phyloP scores from a whole-genome alignment of 2,329 filamentous ascomycete genomes.

The Penicillium polonicum region DNA sequence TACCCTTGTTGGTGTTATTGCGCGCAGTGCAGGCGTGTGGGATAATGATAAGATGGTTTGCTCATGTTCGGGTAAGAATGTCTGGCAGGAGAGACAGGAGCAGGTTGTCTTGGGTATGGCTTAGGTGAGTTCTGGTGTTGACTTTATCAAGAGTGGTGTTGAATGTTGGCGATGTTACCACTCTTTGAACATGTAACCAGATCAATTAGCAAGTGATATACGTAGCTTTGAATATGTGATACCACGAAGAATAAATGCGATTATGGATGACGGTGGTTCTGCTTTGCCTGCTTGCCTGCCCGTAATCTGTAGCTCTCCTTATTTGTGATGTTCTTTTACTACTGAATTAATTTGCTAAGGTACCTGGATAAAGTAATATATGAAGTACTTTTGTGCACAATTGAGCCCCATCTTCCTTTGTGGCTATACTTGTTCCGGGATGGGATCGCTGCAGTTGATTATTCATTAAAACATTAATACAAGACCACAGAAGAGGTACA shows the following conservation, averaged over 20 bases:
- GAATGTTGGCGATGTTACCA: background rate
- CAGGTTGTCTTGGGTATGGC: slow-evolving; percentile 89
- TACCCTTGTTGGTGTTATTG: slow-evolving; percentile 89
- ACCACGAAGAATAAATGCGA: background rate
- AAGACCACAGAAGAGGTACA: background rate
- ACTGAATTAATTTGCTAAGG: background rate
- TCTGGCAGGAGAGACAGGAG: slow-evolving; percentile 95
- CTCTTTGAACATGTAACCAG: background rate
- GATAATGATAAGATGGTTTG: slow-evolving; percentile 98
- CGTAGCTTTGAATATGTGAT: background rate
- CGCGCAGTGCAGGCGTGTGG: slow-evolving; percentile 95
- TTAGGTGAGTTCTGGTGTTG: slow-evolving; percentile 49
- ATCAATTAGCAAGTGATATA: background rate
- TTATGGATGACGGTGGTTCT: background rate
- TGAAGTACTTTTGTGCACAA: too few species aligned
- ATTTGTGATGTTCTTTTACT: background rate
- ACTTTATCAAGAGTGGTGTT: background rate
- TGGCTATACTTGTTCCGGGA: background rate
- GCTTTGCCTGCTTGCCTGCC: background rate
- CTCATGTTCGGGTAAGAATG: slow-evolving; percentile 94
- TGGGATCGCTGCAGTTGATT: background rate
- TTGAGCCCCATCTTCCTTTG: background rate
- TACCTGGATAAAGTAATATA: background rate
- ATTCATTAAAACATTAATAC: background rate
- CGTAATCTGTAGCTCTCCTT: background rate